Conservation (phyloP, 139 green algal species). For the Chlorella sp. region DNA sequence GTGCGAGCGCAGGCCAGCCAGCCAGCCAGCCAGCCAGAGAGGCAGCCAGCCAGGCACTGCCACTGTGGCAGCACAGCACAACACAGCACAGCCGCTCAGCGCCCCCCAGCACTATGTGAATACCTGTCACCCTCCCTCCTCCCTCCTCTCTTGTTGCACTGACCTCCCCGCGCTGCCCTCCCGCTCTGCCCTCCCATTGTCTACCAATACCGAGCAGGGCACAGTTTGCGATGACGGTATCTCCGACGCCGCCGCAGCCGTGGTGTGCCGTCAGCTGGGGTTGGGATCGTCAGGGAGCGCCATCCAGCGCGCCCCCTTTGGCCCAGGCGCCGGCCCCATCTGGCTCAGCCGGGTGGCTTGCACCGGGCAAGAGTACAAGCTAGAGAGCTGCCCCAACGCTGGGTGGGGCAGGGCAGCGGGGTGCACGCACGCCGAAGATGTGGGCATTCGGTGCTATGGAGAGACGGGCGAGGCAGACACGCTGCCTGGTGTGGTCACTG, state of each 20-base stretch:
- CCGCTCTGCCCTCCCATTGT: background rate
- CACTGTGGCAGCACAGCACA: too few relatives aligned
- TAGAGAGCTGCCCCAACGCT: background rate
- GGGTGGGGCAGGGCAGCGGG: background rate
- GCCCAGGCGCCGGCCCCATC: background rate
- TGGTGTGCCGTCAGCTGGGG: background rate
- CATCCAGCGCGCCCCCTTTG: constrained; percentile 4
- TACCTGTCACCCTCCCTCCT: too few relatives aligned
- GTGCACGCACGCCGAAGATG: background rate
- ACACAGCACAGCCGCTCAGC: too few relatives aligned
- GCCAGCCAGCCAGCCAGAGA: too few relatives aligned
- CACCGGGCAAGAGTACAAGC: background rate
- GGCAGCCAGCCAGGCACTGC: too few relatives aligned
- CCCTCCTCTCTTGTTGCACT: too few relatives aligned
- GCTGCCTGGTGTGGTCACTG: background rate
- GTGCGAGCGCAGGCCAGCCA: background rate
- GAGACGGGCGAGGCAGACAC: background rate
- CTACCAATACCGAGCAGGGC: background rate
- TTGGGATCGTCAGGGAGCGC: background rate
- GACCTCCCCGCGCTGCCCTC: background rate
- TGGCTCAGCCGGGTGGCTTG: background rate
- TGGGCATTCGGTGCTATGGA: background rate
- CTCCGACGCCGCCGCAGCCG: background rate
- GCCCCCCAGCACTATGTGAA: too few relatives aligned
- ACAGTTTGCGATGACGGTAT: background rate